Conservation (phyloP, 2,329 filamentous ascomycete species). For the Grosmannia penicillata region DNA sequence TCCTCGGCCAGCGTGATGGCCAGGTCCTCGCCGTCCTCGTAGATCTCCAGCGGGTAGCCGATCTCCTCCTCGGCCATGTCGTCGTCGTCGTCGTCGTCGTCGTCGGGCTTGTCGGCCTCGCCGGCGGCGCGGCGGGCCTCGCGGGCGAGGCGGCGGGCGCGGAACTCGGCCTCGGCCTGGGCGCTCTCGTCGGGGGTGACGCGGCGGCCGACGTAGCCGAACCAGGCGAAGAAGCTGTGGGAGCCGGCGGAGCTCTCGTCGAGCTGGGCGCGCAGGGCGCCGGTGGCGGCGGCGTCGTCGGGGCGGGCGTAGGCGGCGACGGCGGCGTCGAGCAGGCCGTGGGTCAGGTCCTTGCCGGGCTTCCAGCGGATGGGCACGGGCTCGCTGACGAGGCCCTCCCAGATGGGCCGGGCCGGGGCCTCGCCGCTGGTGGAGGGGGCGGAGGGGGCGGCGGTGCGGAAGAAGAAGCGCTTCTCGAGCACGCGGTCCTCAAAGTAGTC, state of each 20-base stretch:
- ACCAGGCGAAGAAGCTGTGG: conserved; percentile 78
- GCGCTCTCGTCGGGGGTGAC: conserved; percentile 59
- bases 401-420: conserved; percentile 45
- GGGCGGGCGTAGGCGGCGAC: conserved; percentile 16
- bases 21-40: conserved; percentile 29
- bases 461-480: conserved; percentile 87
- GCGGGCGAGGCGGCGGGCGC: conserved; percentile 21
- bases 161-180: conserved; percentile 44
- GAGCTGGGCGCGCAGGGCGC: conserved; percentile 25
- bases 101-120: background rate
- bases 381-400: conserved; percentile 69
- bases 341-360: conserved; percentile 68
- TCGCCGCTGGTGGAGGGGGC: background rate
- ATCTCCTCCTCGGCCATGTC: conserved; percentile 31
- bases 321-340: conserved; percentile 62
- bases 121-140: conserved; percentile 3
- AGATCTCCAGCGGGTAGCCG: conserved; percentile 32
- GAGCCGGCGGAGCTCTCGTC: conserved; percentile 47
- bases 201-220: conserved; percentile 60
- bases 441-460: conserved; percentile 28
- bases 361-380: conserved; percentile 84
- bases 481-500: conserved; percentile 65
- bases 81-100: conserved; percentile 12
- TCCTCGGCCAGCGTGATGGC: conserved; percentile 74
- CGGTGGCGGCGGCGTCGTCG: conserved; percentile 21